Conservation (phyloP, 768 basidiomycete species). For the Amanita thiersii region DNA sequence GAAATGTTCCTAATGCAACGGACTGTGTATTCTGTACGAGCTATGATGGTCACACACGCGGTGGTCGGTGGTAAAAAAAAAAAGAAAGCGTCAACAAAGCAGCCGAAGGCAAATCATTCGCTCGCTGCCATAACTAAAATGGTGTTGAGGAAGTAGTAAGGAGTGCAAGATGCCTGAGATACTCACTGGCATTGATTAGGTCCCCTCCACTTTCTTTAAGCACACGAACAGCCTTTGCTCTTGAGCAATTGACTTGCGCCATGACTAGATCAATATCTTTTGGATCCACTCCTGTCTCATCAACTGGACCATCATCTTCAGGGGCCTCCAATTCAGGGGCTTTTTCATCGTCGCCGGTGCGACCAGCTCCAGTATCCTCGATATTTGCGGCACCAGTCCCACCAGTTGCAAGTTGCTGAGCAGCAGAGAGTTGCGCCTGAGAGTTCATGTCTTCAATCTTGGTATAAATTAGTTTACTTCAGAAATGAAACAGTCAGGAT, state of each 20-base stretch:
- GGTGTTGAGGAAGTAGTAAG: conserved; percentile 2
- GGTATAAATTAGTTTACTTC: neutral
- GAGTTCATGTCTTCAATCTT: conserved; percentile 87
- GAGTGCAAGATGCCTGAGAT: neutral
- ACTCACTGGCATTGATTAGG: conserved; percentile 94
- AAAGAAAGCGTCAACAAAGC: conserved; percentile 21
- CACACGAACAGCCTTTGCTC: conserved; percentile 86
- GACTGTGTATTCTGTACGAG: conserved; percentile 8
- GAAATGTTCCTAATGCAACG: conserved; percentile 17
- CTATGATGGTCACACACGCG: conserved; percentile 11
- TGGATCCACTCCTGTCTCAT: conserved; percentile 84
- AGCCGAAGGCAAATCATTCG: conserved; percentile 63
- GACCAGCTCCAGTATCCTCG: conserved; percentile 42
- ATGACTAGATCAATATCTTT: conserved; percentile 96
- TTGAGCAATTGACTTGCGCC: conserved; percentile 77
- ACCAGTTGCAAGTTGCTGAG: conserved; percentile 66
- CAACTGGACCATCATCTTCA: conserved; percentile 75
- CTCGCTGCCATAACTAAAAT: conserved; percentile 83
- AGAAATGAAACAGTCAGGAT: neutral
- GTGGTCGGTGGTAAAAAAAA: conserved; percentile 21
- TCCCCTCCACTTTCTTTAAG: conserved; percentile 91
- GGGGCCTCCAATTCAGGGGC: conserved; percentile 78
- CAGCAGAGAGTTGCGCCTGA: conserved; percentile 66
- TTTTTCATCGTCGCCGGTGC: conserved; percentile 63
- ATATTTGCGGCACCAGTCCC: conserved; percentile 36